A percentile compares a stretch with the other conserved stretches of the same genome.
Evolutionary conservation across 768 basidiomycete species (phyloP).

Genomic region (Boletus rubescentipes): DNA sequence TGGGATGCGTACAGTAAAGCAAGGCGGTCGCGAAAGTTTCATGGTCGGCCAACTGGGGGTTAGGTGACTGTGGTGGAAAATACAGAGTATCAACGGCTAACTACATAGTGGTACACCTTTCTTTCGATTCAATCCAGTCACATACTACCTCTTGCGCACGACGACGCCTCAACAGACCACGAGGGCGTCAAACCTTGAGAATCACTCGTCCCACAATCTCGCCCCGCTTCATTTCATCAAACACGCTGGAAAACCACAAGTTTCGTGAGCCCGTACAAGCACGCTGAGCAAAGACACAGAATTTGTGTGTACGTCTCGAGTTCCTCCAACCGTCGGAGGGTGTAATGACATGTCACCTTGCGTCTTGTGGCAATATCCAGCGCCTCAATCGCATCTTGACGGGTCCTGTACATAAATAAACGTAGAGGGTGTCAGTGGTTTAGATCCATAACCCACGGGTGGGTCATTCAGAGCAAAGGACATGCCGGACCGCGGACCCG

Average conservation of each 20-base stretch:
- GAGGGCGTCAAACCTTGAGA: conserved; percentile 16
- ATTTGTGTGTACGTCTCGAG: conserved; percentile 22
- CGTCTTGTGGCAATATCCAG: conserved; percentile 42
- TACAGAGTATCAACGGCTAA: too few relatives aligned
- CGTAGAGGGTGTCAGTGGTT: not conserved
- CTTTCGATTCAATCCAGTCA: not conserved
- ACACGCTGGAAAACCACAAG: conserved; percentile 8
- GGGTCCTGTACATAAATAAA: conserved; percentile 23
- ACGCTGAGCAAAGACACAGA: too few relatives aligned
- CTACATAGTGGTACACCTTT: too few relatives aligned
- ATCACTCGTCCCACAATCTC: conserved; percentile 21
- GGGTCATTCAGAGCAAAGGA: not conserved
- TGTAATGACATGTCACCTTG: conserved; percentile 37
- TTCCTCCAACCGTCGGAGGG: conserved; percentile 26
- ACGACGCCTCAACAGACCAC: not conserved
- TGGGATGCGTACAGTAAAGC: conserved; percentile 22
- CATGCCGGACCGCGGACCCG: conserved; percentile 22
- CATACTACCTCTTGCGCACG: too few relatives aligned
- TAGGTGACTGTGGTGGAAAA: too few relatives aligned
- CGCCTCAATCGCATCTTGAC: conserved; percentile 49
- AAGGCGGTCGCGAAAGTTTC: not conserved
- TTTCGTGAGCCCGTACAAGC: not conserved
- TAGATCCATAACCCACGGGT: not conserved
- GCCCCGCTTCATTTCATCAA: conserved; percentile 20
- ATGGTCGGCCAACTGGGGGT: too few relatives aligned